Evolutionary conservation across 2,329 filamentous ascomycete genomes (phyloP).

Genomic region (Trichoderma gracile): DNA sequence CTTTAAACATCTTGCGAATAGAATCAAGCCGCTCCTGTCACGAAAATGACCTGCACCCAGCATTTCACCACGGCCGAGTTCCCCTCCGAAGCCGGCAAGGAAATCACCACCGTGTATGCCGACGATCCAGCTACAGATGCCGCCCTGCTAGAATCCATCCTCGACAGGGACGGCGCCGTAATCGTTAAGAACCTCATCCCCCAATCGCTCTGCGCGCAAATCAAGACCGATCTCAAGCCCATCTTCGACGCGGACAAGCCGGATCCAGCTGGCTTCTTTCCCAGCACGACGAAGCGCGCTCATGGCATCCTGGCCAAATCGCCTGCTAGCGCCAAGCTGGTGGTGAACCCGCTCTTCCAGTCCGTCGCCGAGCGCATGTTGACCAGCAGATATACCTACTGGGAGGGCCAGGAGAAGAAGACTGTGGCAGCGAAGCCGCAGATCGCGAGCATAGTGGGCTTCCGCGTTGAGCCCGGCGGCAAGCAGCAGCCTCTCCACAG

Average conservation of each 20-base stretch:
- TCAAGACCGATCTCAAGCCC: conserved; percentile 42
- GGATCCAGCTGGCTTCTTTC: conserved; percentile 45
- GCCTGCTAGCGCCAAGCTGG: conserved; percentile 42
- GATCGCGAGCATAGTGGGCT: conserved; percentile 41
- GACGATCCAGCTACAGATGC: conserved; percentile 30
- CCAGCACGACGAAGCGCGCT: conserved; percentile 42
- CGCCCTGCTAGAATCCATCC: conserved; percentile 29
- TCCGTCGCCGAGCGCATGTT: conserved; percentile 39
- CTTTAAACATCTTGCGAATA: neutral
- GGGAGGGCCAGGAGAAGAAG: conserved; percentile 38
- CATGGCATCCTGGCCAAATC: conserved; percentile 43
- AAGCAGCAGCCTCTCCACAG: conserved; percentile 43
- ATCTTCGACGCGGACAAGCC: conserved; percentile 40
- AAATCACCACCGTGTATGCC: conserved; percentile 29
- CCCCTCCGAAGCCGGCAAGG: conserved; percentile 32
- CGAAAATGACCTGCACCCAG: conserved; percentile 23
- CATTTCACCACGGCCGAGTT: conserved; percentile 24
- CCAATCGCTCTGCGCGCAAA: conserved; percentile 37
- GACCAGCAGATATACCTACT: conserved; percentile 41
- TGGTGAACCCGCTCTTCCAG: conserved; percentile 40
- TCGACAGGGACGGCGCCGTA: conserved; percentile 40
- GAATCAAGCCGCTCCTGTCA: neutral
- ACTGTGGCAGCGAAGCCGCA: conserved; percentile 41
- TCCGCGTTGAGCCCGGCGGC: conserved; percentile 44
- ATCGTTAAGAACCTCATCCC: conserved; percentile 42